Evolutionary conservation across 176 grass and related monocot genomes (phyloP).

Genomic region (Phragmites australis): DNA sequence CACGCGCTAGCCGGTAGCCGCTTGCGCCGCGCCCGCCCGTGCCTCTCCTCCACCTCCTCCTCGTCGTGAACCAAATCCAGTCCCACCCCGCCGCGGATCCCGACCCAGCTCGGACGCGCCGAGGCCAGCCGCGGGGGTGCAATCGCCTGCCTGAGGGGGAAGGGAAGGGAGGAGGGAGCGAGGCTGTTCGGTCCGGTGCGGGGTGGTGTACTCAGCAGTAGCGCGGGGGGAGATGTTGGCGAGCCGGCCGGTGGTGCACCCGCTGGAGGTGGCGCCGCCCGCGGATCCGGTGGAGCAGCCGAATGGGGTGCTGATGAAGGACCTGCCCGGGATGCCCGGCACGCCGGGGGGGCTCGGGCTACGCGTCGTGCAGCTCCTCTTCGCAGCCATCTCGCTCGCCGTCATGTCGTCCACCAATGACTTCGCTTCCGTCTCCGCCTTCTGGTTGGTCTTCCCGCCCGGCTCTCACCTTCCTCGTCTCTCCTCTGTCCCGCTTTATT

Average conservation of each 20-base stretch:
- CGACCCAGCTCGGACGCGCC: not conserved
- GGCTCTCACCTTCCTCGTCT: not conserved
- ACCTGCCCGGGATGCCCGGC: conserved; percentile 88
- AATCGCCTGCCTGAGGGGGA: not conserved
- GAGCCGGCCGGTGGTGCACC: conserved; percentile 85
- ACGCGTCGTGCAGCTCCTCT: conserved; percentile 70
- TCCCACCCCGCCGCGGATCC: not conserved
- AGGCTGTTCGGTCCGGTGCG: not conserved
- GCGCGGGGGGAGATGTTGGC: conserved; percentile 56
- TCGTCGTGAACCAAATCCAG: not conserved
- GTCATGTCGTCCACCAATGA: conserved; percentile 82
- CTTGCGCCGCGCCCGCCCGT: not conserved
- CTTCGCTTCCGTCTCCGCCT: conserved; percentile 77
- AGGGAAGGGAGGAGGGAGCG: not conserved
- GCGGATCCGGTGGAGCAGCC: conserved; percentile 62
- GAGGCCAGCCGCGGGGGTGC: not conserved
- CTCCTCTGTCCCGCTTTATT: not conserved
- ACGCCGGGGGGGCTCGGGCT: conserved; percentile 60
- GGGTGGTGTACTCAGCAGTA: not conserved
- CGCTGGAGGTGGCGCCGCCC: conserved; percentile 81
- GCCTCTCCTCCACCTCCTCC: not conserved
- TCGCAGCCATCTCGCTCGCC: conserved; percentile 63
- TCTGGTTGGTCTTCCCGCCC: conserved; percentile 50
- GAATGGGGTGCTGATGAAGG: conserved; percentile 70
- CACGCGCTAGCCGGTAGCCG: not conserved